Conservation (phyloP, 768 basidiomycete species). For the Cystobasidium onofrii region DNA sequence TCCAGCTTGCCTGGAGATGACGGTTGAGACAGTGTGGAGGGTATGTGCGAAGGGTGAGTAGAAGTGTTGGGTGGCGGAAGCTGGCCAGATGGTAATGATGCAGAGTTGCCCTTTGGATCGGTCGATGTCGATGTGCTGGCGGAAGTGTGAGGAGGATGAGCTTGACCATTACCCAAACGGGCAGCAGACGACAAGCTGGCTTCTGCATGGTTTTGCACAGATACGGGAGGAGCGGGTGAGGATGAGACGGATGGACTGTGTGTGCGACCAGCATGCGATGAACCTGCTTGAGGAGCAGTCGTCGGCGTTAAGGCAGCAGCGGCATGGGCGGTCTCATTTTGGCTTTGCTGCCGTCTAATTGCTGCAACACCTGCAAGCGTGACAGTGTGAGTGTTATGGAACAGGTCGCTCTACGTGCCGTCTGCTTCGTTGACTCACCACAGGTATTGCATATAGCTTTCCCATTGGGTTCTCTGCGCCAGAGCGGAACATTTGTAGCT, state of each 20-base stretch:
- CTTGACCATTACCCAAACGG: not conserved
- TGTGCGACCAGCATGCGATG: not conserved
- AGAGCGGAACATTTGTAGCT: slow-evolving; percentile 69
- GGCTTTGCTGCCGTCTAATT: slow-evolving; percentile 4
- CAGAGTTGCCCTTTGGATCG: not conserved
- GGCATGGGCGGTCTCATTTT: not conserved
- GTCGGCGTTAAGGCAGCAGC: not conserved
- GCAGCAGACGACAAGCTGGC: not conserved
- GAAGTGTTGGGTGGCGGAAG: not conserved
- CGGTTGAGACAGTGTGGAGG: not conserved
- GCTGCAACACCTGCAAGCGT: slow-evolving; percentile 21
- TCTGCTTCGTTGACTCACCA: slow-evolving; percentile 54
- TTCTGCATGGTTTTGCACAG: not conserved
- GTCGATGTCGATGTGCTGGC: not conserved
- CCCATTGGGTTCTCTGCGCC: slow-evolving; percentile 72
- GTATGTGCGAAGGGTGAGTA: not conserved
- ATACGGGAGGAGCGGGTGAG: not conserved
- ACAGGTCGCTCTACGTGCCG: too few species aligned
- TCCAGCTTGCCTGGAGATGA: not conserved
- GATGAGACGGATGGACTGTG: not conserved
- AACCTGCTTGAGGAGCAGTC: not conserved
- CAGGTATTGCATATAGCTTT: slow-evolving; percentile 83
- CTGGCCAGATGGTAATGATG: not conserved
- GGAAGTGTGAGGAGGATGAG: not conserved
- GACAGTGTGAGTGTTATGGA: too few species aligned